Percentiles rank a stretch among this genome's conserved stretches.
Conservation (phyloP, 305 asterid species). For the Caryopteris hybrid region DNA sequence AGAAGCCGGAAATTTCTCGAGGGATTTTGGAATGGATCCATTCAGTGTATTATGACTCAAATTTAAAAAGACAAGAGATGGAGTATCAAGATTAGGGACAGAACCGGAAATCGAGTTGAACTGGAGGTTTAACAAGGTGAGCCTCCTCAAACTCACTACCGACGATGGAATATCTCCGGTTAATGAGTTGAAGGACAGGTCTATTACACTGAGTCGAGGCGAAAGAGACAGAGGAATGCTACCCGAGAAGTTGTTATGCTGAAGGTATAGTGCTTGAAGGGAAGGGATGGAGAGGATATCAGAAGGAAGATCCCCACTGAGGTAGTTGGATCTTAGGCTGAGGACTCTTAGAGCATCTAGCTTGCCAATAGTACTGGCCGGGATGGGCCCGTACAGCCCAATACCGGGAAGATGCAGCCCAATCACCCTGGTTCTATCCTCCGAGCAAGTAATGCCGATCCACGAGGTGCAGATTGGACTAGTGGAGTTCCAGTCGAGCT, state of each 20-base stretch:
- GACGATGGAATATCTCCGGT: conserved; percentile 59
- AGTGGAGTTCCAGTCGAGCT: conserved; percentile 59
- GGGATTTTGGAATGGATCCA: conserved; percentile 65
- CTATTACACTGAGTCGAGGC: conserved; percentile 47
- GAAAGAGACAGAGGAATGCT: conserved; percentile 47
- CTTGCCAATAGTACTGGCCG: conserved; percentile 56
- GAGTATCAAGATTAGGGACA: conserved; percentile 47
- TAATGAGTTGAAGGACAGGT: conserved; percentile 71
- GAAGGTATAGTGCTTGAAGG: conserved; percentile 62
- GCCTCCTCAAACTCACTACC: conserved; percentile 36
- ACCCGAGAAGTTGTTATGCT: conserved; percentile 78
- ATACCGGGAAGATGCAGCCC: conserved; percentile 78
- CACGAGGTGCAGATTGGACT: conserved; percentile 60
- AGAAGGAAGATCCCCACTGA: conserved; percentile 60
- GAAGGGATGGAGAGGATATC: conserved; percentile 70
- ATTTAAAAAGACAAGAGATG: conserved; percentile 51
- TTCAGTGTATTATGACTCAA: conserved; percentile 59
- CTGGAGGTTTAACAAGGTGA: conserved; percentile 57
- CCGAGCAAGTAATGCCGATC: conserved; percentile 70
- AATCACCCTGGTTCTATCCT: conserved; percentile 46
- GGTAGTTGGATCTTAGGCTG: conserved; percentile 68
- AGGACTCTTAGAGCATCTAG: conserved; percentile 60
- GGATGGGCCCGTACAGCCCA: conserved; percentile 74
- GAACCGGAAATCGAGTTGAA: conserved; percentile 51
- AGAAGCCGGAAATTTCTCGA: conserved; percentile 54